A percentile compares a stretch with the other conserved stretches of the same genome.
Evolutionary conservation across 306 rosid species (phyloP).

Genomic region (Cicer yamashitae): DNA sequence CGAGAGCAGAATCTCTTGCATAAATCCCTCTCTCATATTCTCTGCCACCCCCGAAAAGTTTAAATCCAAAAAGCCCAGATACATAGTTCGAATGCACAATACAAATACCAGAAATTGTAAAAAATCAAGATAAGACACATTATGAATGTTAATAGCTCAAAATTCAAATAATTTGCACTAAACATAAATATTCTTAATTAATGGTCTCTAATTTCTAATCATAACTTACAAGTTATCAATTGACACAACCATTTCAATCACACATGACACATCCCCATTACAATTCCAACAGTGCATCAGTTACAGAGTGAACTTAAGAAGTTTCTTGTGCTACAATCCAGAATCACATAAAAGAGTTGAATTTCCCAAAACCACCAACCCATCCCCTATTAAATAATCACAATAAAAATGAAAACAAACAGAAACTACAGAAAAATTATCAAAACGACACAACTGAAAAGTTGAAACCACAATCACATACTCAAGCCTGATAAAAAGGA

Average conservation of each 20-base stretch:
- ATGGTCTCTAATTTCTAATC: conserved; percentile 9
- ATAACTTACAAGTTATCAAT: conserved; percentile 24
- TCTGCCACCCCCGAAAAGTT: background rate
- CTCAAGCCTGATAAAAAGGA: background rate
- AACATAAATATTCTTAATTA: conserved; percentile 11
- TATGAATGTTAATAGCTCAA: background rate
- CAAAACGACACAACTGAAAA: background rate
- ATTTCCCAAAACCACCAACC: background rate
- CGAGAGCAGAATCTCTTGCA: conserved; percentile 8
- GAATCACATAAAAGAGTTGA: conserved; percentile 7
- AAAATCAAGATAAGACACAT: background rate
- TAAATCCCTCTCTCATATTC: background rate
- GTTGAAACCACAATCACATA: background rate
- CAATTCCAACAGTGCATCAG: background rate
- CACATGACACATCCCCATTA: background rate
- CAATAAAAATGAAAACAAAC: background rate
- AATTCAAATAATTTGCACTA: background rate
- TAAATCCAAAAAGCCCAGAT: background rate
- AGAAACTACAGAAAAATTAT: background rate
- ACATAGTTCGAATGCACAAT: background rate
- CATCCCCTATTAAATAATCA: background rate
- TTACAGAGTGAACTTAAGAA: background rate
- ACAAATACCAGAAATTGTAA: background rate
- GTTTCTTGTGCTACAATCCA: background rate
- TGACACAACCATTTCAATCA: background rate